These are phyloP conservation scores for Fusarium sp. DNA, from an alignment of 2,329 filamentous ascomycete genomes.

Conservation along the genomic window DNA sequence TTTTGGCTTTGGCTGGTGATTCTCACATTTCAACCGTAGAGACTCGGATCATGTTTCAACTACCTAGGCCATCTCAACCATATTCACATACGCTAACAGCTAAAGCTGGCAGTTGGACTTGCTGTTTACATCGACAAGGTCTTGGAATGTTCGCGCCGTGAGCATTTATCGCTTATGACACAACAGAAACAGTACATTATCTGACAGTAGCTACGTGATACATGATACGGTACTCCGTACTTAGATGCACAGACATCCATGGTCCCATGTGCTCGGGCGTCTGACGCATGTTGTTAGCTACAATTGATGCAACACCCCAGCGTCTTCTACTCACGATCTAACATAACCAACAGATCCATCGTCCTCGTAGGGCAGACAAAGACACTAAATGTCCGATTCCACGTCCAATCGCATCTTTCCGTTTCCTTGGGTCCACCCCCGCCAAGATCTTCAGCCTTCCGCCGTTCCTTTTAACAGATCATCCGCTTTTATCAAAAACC, in stretches of 20 bases:
- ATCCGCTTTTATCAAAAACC: not conserved
- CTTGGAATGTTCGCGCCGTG: not conserved
- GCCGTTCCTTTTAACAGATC: not conserved
- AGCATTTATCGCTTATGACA: not conserved
- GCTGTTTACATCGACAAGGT: not conserved
- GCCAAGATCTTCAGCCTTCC: slow-evolving; percentile 13
- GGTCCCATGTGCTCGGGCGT: not conserved
- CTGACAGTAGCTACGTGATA: not conserved
- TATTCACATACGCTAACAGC: not conserved
- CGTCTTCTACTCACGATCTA: not conserved
- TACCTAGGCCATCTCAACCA: not conserved
- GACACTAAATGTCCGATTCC: not conserved
- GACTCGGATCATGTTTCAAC: not conserved
- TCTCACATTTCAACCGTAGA: not conserved
- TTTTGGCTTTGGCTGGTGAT: not conserved
- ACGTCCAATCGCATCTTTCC: slow-evolving; percentile 18
- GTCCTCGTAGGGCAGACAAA: slow-evolving; percentile 7
- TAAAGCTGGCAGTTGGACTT: not conserved
- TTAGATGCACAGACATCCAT: not conserved
- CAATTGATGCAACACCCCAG: not conserved
- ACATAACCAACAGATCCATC: not conserved
- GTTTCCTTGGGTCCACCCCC: not conserved
- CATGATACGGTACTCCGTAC: not conserved
- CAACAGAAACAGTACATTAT: not conserved
- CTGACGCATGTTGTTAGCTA: not conserved